Conservation (phyloP, 768 basidiomycete genomes). For the Amylocystis lapponica region DNA sequence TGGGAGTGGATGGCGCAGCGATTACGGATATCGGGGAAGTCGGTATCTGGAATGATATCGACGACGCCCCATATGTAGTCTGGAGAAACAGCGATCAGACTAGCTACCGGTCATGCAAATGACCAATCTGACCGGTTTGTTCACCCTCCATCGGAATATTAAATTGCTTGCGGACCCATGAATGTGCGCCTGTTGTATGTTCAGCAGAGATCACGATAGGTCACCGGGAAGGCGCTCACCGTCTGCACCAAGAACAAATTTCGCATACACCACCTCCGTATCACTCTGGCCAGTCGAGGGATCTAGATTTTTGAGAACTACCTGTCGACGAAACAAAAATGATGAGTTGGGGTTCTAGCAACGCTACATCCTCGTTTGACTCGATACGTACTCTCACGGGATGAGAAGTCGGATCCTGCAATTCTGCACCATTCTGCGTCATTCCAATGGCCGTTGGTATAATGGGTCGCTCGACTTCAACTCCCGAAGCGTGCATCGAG, state of each 20-base stretch:
- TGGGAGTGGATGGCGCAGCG: conserved; percentile 44
- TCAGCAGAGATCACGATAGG: background rate
- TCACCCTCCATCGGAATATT: conserved; percentile 73
- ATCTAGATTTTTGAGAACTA: conserved; percentile 39
- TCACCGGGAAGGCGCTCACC: too few relatives aligned
- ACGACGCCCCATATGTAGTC: conserved; percentile 83
- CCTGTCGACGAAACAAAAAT: too few relatives aligned
- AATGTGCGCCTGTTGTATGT: conserved; percentile 44
- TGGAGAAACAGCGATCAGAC: too few relatives aligned
- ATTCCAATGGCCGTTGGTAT: conserved; percentile 45
- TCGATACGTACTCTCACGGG: conserved; percentile 29
- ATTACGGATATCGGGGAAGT: conserved; percentile 52
- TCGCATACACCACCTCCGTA: conserved; percentile 59
- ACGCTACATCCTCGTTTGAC: too few relatives aligned
- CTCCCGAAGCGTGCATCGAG: conserved; percentile 41
- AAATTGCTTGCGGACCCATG: conserved; percentile 70
- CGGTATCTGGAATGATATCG: conserved; percentile 44
- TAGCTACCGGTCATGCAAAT: too few relatives aligned
- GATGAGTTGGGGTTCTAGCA: too few relatives aligned
- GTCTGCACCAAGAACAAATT: conserved; percentile 74
- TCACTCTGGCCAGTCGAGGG: conserved; percentile 26
- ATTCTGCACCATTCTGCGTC: conserved; percentile 32
- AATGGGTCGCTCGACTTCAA: conserved; percentile 47
- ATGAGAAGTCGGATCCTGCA: conserved; percentile 35
- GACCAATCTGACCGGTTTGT: conserved; percentile 46